Conservation (phyloP, 257 asterid genomes). For the Gentiana straminea region DNA sequence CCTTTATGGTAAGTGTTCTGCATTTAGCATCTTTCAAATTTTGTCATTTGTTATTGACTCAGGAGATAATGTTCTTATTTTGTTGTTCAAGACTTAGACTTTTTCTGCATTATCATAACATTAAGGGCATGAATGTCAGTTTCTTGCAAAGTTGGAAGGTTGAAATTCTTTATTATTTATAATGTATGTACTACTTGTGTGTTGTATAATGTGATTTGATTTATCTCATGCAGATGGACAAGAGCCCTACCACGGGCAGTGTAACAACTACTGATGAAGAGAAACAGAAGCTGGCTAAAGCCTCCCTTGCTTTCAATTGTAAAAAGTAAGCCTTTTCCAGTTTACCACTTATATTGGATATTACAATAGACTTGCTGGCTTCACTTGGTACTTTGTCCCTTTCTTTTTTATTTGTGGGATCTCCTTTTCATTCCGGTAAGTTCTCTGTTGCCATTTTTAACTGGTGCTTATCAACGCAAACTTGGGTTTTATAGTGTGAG, state of each 20-base stretch:
- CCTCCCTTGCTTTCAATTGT: constrained; percentile 84
- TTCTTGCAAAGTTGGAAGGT: too few relatives aligned
- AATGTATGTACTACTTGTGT: too few relatives aligned
- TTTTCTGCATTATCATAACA: too few relatives aligned
- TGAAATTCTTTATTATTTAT: too few relatives aligned
- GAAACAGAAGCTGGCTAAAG: constrained; percentile 74
- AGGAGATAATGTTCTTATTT: not conserved
- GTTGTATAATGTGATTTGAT: not conserved
- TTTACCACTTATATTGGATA: not conserved
- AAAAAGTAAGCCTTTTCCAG: constrained; percentile 48
- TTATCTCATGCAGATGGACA: constrained; percentile 57
- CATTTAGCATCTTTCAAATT: not conserved
- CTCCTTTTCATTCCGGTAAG: too few relatives aligned
- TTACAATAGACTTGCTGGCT: too few relatives aligned
- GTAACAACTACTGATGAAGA: constrained; percentile 74
- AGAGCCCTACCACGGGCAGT: constrained; percentile 92
- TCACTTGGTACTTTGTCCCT: too few relatives aligned
- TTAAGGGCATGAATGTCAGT: too few relatives aligned
- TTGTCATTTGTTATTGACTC: not conserved
- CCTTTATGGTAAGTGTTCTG: constrained; percentile 84
- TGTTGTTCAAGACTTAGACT: not conserved
- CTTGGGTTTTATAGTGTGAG: too few relatives aligned
- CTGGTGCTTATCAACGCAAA: too few relatives aligned
- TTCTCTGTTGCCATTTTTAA: too few relatives aligned
- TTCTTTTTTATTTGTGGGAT: too few relatives aligned